Conservation (phyloP, 2,329 filamentous ascomycete genomes). For the Elsinoe australis region DNA sequence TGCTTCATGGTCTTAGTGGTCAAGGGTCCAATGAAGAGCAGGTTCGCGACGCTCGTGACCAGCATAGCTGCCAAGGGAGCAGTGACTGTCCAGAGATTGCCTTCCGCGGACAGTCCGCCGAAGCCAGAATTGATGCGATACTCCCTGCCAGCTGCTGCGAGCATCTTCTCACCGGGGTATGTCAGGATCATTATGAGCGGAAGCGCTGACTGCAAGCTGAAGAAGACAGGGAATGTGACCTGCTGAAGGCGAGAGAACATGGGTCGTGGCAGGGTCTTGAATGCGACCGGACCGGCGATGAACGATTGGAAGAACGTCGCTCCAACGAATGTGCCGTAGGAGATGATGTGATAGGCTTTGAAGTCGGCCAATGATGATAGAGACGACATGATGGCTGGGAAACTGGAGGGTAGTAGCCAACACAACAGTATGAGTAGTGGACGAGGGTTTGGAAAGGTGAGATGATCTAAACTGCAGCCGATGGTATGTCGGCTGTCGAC, state of each 20-base stretch:
- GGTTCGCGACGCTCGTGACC: conserved; percentile 62
- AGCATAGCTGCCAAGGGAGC: conserved; percentile 63
- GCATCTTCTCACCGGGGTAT: conserved; percentile 55
- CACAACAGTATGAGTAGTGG: no score
- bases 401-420: no score
- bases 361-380: conserved; percentile 36
- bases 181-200: conserved; percentile 70
- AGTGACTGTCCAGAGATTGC: conserved; percentile 57
- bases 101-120: conserved; percentile 45
- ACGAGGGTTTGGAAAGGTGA: not conserved
- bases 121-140: conserved; percentile 25
- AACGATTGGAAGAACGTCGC: conserved; percentile 85
- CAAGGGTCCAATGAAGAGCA: conserved; percentile 62
- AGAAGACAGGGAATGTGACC: conserved; percentile 81
- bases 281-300: conserved; percentile 63
- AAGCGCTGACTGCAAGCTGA: conserved; percentile 69
- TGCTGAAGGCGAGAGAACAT: conserved; percentile 76
- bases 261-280: conserved; percentile 65
- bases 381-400: not conserved
- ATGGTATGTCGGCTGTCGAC: no score
- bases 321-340: conserved; percentile 77
- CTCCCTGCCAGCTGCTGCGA: conserved; percentile 22
- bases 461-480: no score
- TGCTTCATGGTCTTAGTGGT: conserved; percentile 68
- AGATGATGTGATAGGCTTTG: conserved; percentile 68